Percentiles rank a stretch among this genome's conserved stretches.
phyloP scores from a whole-genome alignment of 305 asterid genomes.

The Striga hermonthica region DNA sequence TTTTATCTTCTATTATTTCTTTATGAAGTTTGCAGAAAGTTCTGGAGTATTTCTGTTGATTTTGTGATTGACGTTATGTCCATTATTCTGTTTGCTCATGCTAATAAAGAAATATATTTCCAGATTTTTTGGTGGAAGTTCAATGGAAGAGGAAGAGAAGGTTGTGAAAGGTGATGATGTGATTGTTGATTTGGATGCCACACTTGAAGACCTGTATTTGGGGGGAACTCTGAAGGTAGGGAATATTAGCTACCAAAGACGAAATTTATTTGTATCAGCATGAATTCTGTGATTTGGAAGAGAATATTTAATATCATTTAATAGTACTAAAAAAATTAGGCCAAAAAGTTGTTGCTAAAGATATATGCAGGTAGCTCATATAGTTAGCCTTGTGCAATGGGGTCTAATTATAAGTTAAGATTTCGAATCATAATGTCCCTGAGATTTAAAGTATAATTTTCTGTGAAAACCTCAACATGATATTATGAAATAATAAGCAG shows the following conservation, averaged over 20 bases:
- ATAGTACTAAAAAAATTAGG: not conserved
- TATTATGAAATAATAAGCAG: too few relatives aligned
- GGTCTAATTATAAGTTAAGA: not conserved
- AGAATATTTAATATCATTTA: conserved; percentile 5
- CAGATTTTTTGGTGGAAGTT: conserved; percentile 90
- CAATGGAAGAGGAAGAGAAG: conserved; percentile 91
- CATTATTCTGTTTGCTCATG: conserved; percentile 19
- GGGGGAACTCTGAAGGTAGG: conserved; percentile 93
- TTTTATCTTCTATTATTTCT: conserved; percentile 9
- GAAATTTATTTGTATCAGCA: not conserved
- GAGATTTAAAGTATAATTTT: not conserved
- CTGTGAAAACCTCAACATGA: too few relatives aligned
- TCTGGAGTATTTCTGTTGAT: conserved; percentile 18
- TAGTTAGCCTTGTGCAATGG: not conserved
- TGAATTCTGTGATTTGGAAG: not conserved
- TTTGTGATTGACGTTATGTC: conserved; percentile 19
- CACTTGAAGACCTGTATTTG: conserved; percentile 89
- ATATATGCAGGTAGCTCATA: not conserved
- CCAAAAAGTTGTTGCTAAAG: not conserved
- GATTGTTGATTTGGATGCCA: conserved; percentile 80
- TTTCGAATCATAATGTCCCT: too few relatives aligned
- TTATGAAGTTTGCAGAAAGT: not conserved
- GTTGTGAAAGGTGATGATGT: conserved; percentile 91
- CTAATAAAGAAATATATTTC: conserved; percentile 32
- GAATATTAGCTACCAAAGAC: not conserved